Base-by-base conservation (phyloP, 2,329 filamentous ascomycete genomes). In the Colletotrichum siamense region DNA sequence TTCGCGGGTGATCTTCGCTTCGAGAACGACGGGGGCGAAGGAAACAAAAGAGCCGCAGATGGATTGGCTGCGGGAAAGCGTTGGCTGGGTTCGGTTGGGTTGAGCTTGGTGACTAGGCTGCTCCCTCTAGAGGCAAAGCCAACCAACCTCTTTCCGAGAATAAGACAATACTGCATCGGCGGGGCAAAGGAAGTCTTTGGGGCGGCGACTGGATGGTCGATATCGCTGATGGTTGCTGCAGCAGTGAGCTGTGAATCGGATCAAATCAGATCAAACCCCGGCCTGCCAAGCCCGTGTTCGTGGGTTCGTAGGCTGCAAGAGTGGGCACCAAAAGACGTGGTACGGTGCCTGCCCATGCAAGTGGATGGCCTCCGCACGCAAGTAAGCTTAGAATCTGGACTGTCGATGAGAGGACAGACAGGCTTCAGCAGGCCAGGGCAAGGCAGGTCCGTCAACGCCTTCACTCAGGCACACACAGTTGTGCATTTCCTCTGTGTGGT, bases 341-440 rank as follows among this genome's bases (percentile, higher is more conserved):
- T 61, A 69, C 57, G 30, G 64, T 63, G 64, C 69, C 57, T 76
- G 64, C 34, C 65, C 63, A 69, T 69, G 70, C 49, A 73, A 18
- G 44, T 59, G 49, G 28, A 24, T 65, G 65, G 5, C 44, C 64
- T 76, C 70, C 64, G 61, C 70, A 69, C 64, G 55, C 73, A 73
- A 73, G 73, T 76, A 76, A 76, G 73, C 73, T 76, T 76, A 71
- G 69, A 69, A 69, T 65, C 70, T 73, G 70, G 64, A 59, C 70
- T 69, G 44, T 65, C 59, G 65, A 71, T 62, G 30, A 55, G 34
- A 69, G 30, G 52, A 16, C 15, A 32, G 55, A 36, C 44, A 57
- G 49, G n/a, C 62, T 44, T 44, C 34, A 44, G 34, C 32, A 24
- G 34, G 52, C 30, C 65, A 64, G 39, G 68, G 67, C 44, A 39